Evolutionary conservation across 129 eudicot species (phyloP), one percentile per base, ranked within the genome.

Genomic region (Escallonia herrerae): DNA sequence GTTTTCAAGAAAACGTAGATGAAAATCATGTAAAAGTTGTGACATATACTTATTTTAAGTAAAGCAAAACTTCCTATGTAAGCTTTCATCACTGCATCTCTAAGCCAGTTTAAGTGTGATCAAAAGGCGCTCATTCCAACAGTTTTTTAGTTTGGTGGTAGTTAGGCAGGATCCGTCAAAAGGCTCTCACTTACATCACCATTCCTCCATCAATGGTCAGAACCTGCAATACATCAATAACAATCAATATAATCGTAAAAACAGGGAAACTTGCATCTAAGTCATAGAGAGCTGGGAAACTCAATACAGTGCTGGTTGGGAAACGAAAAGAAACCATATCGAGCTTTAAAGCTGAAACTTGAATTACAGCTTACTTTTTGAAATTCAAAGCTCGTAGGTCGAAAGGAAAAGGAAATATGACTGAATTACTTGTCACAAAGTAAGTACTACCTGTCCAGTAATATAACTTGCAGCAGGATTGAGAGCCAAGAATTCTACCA

Each of bases 401-500:
- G 7, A 51, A 3, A 3, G 3, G 56, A 53, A 12, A 53, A 53
- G 57, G 57, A 12, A 53, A 37, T 7, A 1, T 15, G 42, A 49
- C 10, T 22, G 39, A 13, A 44, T 15, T 60, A 44, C 3, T 2
- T 43, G 38, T 10, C 11, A 40, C 10, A 63, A 6, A 53, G 58
- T 0, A 12, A 58, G 40, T 7, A 40, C 55, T 40, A 74, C 78
- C 78, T 74, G 68, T 66, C 78, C 78, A 22, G 78, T 74, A 13
- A 74, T 74, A 58, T 66, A 74, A 55, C 63, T 22, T 58, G 81
- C 81, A 39, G 81, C 81, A 8, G 81, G 76, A 56, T 65, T 64
- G 12, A 76, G 76, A 10, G 81, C 81, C 64, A 77, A 41, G 52
- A 77, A 77, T 63, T 77, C 81, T 64, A 77, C 73, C 7, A 77